phyloP scores from a whole-genome alignment of 2,329 filamentous ascomycete species.

The Aspergillus floridensis region DNA sequence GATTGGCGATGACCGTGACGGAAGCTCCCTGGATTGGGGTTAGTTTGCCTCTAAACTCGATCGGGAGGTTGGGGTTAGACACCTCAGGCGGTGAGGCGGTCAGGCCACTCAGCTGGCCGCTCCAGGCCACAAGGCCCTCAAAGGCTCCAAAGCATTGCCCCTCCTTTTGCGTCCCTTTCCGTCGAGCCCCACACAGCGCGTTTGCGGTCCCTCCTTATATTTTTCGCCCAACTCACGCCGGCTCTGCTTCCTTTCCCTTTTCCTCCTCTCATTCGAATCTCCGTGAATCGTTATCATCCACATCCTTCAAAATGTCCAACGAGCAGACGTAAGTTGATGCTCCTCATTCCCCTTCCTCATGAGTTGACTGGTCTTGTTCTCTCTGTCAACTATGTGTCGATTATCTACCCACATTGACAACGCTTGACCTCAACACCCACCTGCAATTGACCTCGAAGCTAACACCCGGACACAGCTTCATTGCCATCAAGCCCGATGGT shows the following conservation, averaged over 20 bases:
- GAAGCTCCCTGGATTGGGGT: constrained; percentile 24
- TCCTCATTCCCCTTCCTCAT: constrained; percentile 7
- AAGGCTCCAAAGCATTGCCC: constrained; percentile 8
- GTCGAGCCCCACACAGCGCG: constrained; percentile 22
- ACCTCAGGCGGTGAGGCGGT: constrained; percentile 18
- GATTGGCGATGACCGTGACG: constrained; percentile 18
- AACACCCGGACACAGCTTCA: constrained; percentile 69
- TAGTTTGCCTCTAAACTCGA: constrained; percentile 16
- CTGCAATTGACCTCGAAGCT: constrained; percentile 25
- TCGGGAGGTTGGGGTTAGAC: constrained; percentile 18
- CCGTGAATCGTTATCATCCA: constrained; percentile 17
- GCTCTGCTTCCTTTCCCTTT: constrained; percentile 20
- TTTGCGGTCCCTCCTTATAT: constrained; percentile 14
- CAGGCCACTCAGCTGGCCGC: neutral
- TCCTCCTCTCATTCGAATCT: constrained; percentile 23
- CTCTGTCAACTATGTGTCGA: neutral
- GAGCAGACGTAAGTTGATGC: constrained; percentile 76
- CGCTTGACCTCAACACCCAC: constrained; percentile 18
- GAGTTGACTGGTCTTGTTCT: constrained; percentile 1
- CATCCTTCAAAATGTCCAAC: constrained; percentile 62
- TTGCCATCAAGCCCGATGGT: constrained; percentile 99
- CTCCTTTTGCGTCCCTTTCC: constrained; percentile 10
- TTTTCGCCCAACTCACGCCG: constrained; percentile 28
- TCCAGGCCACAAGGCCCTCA: constrained; percentile 19
- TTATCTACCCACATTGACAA: neutral